A percentile compares a stretch with the other conserved stretches of the same genome.
These are phyloP conservation scores for Quercus wislizeni DNA, from an alignment of 306 rosid genomes.

Conservation along the genomic window DNA sequence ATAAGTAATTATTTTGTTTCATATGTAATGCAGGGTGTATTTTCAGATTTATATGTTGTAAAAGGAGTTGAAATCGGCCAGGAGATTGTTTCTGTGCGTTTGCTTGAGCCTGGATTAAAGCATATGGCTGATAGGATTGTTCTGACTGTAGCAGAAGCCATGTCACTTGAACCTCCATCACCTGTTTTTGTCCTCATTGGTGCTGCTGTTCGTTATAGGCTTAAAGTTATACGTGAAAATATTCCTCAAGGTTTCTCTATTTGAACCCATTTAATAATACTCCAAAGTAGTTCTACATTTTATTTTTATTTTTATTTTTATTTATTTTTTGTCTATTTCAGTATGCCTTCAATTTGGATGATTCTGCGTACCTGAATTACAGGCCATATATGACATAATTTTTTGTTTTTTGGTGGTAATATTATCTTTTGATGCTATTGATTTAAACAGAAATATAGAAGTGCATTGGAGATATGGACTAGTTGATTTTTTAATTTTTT, in stretches of 20 bases:
- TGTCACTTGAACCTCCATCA: conserved; percentile 87
- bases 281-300: conserved; percentile 7
- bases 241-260: conserved; percentile 67
- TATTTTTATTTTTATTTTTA: too few species aligned
- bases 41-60: conserved; percentile 81
- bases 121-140: conserved; percentile 70
- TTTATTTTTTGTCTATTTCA: background rate
- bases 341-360: conserved; percentile 20
- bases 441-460: background rate
- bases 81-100: conserved; percentile 70
- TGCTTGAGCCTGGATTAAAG: conserved; percentile 69
- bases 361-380: conserved; percentile 2
- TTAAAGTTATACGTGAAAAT: conserved; percentile 76
- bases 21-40: conserved; percentile 78
- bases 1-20: conserved; percentile 20
- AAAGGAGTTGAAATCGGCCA: conserved; percentile 88
- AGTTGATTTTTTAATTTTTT: too few species aligned
- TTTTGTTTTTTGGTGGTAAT: background rate
- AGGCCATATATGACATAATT: conserved; percentile 2
- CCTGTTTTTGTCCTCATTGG: conserved; percentile 87
- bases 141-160: conserved; percentile 97
- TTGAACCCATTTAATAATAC: conserved; percentile 8
- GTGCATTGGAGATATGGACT: background rate
- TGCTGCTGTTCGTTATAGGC: conserved; percentile 62
- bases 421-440: background rate